Conservation (phyloP, 2,329 filamentous ascomycete species). For the Aschersonia sp. region DNA sequence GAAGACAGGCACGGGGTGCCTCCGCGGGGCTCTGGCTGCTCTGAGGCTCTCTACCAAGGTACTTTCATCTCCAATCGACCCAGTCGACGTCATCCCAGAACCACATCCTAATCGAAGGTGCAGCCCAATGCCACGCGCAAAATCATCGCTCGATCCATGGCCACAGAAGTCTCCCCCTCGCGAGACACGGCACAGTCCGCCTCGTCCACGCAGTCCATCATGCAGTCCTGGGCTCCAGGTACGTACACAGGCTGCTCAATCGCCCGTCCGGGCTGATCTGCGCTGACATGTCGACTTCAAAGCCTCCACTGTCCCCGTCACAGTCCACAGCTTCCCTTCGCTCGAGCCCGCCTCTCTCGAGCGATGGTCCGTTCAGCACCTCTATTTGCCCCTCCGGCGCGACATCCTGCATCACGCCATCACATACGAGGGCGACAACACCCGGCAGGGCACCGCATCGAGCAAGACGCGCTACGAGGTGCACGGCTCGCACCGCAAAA, state of each 20-base stretch:
- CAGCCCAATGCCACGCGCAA: constrained; percentile 9
- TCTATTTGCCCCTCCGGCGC: constrained; percentile 72
- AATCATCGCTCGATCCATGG: constrained; percentile 39
- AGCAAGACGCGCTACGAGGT: constrained; percentile 75
- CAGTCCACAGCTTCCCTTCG: constrained; percentile 78
- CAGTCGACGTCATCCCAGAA: too few relatives aligned
- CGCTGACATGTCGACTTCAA: neutral
- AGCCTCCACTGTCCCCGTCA: constrained; percentile 59
- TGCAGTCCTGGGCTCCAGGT: constrained; percentile 32
- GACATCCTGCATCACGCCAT: constrained; percentile 90
- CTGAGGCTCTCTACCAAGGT: constrained; percentile 30
- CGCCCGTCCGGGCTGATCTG: neutral
- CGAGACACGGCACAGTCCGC: constrained; percentile 21
- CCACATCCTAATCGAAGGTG: too few relatives aligned
- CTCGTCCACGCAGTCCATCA: constrained; percentile 16
- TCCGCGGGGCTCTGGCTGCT: constrained; percentile 36
- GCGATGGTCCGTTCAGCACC: constrained; percentile 66
- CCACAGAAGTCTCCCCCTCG: constrained; percentile 30
- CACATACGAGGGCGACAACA: constrained; percentile 80
- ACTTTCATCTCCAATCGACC: neutral
- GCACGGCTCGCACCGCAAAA: constrained; percentile 67
- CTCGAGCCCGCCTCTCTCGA: constrained; percentile 72
- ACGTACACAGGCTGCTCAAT: constrained; percentile 2
- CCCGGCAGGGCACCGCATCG: constrained; percentile 73
- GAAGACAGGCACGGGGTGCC: constrained; percentile 30